Percentiles rank a stretch among this genome's conserved stretches.
Conservation (phyloP, 2,329 filamentous ascomycete species). For the Nothophaeocryptopus gaeumannii region DNA sequence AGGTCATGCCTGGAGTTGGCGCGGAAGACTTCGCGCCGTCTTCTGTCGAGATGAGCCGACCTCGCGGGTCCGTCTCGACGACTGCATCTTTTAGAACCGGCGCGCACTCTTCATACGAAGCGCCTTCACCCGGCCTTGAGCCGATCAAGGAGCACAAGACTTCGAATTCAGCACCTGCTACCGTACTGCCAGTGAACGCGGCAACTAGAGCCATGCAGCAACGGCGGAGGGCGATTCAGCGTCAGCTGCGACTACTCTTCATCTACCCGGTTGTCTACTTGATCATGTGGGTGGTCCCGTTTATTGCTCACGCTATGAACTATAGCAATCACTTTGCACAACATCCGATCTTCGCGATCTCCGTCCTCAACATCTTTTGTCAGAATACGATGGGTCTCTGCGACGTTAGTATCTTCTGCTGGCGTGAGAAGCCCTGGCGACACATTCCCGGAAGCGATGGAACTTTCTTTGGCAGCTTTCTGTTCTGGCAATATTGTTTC, state of each 20-base stretch:
- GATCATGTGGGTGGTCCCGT: conserved; percentile 69
- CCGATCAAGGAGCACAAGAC: conserved; percentile 27
- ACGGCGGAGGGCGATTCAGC: conserved; percentile 19
- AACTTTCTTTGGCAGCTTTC: conserved; percentile 41
- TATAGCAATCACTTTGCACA: conserved; percentile 54
- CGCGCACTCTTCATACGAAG: conserved; percentile 13
- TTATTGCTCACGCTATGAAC: conserved; percentile 61
- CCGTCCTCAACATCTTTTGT: conserved; percentile 55
- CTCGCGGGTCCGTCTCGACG: conserved; percentile 26
- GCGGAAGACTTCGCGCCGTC: conserved; percentile 30
- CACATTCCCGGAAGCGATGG: conserved; percentile 49
- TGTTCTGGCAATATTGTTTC: conserved; percentile 30
- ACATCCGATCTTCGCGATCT: conserved; percentile 57
- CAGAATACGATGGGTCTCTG: conserved; percentile 64
- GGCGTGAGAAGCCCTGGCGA: conserved; percentile 69
- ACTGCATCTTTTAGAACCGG: conserved; percentile 21
- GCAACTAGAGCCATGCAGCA: conserved; percentile 19
- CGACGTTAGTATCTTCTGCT: conserved; percentile 66
- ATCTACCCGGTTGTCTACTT: conserved; percentile 74
- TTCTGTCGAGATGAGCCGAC: conserved; percentile 3
- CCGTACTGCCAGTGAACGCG: conserved; percentile 10
- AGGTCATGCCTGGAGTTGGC: conserved; percentile 17
- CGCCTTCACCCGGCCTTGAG: conserved; percentile 15
- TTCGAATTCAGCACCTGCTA: conserved; percentile 1
- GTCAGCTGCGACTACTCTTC: conserved; percentile 69